Evolutionary conservation across 2,329 filamentous ascomycete genomes (phyloP), one percentile per base, ranked within the genome.

Genomic region (Fusarium dlaminii): DNA sequence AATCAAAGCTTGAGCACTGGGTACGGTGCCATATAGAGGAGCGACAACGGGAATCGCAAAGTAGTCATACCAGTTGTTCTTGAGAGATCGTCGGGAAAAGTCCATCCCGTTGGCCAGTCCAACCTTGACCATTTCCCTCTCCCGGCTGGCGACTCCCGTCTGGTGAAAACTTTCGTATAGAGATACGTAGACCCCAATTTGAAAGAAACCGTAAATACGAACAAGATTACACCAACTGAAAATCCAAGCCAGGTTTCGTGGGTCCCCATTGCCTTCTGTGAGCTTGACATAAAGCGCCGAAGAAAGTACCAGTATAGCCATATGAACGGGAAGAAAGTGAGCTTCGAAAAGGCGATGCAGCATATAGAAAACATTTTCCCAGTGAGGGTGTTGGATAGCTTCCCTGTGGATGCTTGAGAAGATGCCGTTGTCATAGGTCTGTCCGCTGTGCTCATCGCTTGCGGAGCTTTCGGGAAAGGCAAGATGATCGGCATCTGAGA

Each of bases 261-360:
- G 83, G 74, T 91, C 86, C 45, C 84, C 81, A 59, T 83, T 81
- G 67, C 84, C 84, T 64, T 89, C 84, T 20, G 88, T 87, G 37
- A 89, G 82, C 77, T 86, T 86, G 43, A 86, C 83, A 80, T 90
- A 93, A 8, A 93, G 75, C 1, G 89, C 87, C 1, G 90, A 92
- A 5, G 90, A 86, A 48, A 93, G 76, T 32, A 93, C 85, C 34
- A 93, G 84, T 51, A 93, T 88, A 12, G 88, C 89, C 83, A 90
- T 90, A 76, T 94, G 92, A 22, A 90, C 87, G 0, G 92, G 91
- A 30, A 94, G 83, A 79, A 93, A 93, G 80, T 94, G 92, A 1
- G 92, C 92, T 80, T 94, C 92, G 76, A 92, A 94, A n/a, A 94
- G 83, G 24, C 92, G 89, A 78, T 92, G 90, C 78, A 87, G 86